Base-by-base conservation (phyloP, 441 rosid genomes). In the Gossypium lobatum region DNA sequence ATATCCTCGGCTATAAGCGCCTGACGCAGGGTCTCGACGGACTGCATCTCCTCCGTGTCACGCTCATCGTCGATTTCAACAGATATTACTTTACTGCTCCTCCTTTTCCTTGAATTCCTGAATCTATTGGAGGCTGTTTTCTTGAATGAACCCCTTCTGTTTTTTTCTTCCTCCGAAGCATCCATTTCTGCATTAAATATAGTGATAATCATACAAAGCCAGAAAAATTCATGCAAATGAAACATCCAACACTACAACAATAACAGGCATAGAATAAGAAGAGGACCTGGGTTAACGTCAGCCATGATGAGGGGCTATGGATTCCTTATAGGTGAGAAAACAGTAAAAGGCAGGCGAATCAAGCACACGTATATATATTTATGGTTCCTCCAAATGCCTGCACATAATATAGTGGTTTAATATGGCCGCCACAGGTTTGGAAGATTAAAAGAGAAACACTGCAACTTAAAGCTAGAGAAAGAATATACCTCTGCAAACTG, bases 21-120 rank as follows among this genome's bases (percentile, higher is more conserved):
- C 74, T 89, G 93, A 31, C 96, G 93, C 53, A 93, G 83, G 34
- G 94, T 94, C 64, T 90, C 97, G 1, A 93, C 97, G 0, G 86
- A 87, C 83, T 90, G 81, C 66, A 79, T 39, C 80, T 93, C 98
- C 81, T 91, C 92, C 0, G 84, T 88, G 61, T 91, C 91, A 55
- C 83, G 98, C 60, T 79, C 88, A 70, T 93, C 97, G 76, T 88
- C 93, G 66, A 91, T 87, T 57, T 85, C 93, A 42, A 87, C 17
- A 7, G 93, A 82, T 80, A 84, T 79, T 14, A 91, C 91, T 80
- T 84, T 90, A 77, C 97, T 88, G 74, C 95, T 93, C 78, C 92
- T 87, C 80, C 89, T 85, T 80, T 71, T 88, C 72, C 84, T 87
- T 2, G 85, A 93, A 69, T 86, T 78, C 80, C 92, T 83, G 75